Evolutionary conservation across 2,329 filamentous ascomycete genomes (phyloP).

Genomic region (Sporothrix humicola): DNA sequence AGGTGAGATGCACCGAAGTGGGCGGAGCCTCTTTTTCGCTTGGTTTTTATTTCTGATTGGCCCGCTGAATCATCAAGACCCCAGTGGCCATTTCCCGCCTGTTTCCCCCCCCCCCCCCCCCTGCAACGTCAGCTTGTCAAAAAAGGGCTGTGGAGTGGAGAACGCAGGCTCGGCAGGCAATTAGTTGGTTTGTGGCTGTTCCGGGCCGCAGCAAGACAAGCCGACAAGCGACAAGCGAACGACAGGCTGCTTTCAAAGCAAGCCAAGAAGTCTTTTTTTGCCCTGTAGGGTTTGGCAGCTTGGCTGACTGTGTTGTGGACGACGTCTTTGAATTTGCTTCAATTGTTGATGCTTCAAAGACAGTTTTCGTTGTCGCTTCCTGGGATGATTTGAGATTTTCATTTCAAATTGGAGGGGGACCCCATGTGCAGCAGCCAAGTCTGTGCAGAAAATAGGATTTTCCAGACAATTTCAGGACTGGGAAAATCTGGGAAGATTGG

Average conservation of each 20-base stretch:
- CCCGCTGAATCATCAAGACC: background rate
- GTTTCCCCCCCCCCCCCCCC: background rate
- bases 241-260: no score
- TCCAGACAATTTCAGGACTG: no score
- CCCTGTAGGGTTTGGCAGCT: background rate
- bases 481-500: background rate
- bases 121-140: background rate
- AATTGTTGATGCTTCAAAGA: background rate
- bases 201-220: background rate
- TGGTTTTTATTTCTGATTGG: background rate
- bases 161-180: background rate
- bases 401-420: no score
- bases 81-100: background rate
- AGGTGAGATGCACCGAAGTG: background rate
- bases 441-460: no score
- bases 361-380: background rate
- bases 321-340: no score
- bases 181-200: background rate
- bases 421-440: no score
- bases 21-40: background rate
- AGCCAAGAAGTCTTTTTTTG: no score
- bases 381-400: no score
- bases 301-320: no score
- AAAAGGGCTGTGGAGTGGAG: slow-evolving; percentile 9
- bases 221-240: background rate